Conservation (phyloP, 164 flowering plant species). For the Magnolia sinica region DNA sequence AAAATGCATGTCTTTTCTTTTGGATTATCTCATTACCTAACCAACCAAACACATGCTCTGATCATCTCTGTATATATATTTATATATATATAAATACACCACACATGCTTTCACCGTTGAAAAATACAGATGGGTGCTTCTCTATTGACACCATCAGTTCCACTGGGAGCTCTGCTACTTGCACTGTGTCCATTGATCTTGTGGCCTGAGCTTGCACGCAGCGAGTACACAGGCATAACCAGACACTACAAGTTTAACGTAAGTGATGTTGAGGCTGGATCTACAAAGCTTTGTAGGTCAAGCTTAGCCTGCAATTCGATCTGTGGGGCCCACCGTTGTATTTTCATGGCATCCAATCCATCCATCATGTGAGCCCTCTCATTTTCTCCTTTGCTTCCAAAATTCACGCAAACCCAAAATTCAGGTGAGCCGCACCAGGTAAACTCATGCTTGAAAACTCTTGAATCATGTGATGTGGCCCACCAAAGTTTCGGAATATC, state of each 20-base stretch:
- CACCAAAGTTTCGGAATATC: too few species aligned
- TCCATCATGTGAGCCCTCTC: too few species aligned
- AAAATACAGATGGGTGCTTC: conserved; percentile 14
- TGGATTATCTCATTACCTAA: background rate
- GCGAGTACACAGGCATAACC: conserved; percentile 24
- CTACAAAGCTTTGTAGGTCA: background rate
- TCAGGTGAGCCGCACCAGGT: too few species aligned
- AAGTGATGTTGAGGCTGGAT: background rate
- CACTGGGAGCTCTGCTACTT: conserved; percentile 8
- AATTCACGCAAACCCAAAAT: too few species aligned
- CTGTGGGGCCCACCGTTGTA: too few species aligned
- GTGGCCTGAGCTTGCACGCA: conserved; percentile 15
- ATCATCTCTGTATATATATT: too few species aligned
- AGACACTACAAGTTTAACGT: conserved; percentile 47
- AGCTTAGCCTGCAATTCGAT: too few species aligned
- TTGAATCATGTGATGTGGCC: too few species aligned
- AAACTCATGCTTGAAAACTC: too few species aligned
- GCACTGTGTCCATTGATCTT: conserved; percentile 11
- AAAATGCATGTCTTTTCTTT: background rate
- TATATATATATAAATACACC: background rate
- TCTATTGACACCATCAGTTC: conserved; percentile 4
- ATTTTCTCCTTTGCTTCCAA: too few species aligned
- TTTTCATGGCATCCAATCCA: too few species aligned
- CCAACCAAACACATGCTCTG: conserved; percentile 3
- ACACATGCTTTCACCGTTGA: background rate